Conservation (phyloP, 225 moss, liverwort and hornwort species). For the Polytrichum commune region DNA sequence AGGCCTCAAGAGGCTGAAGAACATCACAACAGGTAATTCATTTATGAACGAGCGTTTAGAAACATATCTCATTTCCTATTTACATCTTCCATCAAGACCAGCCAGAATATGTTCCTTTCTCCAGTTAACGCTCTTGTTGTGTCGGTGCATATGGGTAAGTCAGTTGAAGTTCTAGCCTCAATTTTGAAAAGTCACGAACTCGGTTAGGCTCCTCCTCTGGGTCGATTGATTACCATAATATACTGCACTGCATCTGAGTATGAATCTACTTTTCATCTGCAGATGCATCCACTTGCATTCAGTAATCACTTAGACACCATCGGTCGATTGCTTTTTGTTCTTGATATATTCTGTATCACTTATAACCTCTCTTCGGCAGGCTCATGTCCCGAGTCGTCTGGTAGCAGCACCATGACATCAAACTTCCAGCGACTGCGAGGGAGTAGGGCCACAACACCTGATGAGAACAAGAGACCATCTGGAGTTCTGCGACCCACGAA, state of each 20-base stretch:
- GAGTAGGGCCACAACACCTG: constrained; percentile 29
- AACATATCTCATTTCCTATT: no score
- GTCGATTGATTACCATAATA: not conserved
- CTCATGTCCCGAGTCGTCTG: constrained; percentile 43
- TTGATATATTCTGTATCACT: not conserved
- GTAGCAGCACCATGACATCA: constrained; percentile 35
- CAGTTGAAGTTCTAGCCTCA: no score
- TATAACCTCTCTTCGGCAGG: constrained; percentile 17
- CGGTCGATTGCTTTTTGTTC: not conserved
- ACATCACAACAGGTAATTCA: constrained; percentile 29
- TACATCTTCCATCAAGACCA: no score
- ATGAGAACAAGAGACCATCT: constrained; percentile 39
- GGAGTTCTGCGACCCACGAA: constrained; percentile 44
- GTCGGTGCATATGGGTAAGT: no score
- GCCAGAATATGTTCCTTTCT: no score
- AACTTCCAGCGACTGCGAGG: constrained; percentile 29
- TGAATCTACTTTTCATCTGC: not conserved
- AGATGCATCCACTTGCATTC: not conserved
- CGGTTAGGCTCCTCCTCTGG: no score
- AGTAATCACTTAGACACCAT: no score
- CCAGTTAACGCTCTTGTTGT: no score
- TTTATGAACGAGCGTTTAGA: no score
- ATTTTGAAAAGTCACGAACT: not conserved
- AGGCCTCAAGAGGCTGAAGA: constrained; percentile 35
- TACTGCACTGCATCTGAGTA: no score